Percentiles rank a stretch among this genome's conserved stretches.
phyloP scores from a whole-genome alignment of 345 rosid species.

The Eucalyptus lansdowneana region DNA sequence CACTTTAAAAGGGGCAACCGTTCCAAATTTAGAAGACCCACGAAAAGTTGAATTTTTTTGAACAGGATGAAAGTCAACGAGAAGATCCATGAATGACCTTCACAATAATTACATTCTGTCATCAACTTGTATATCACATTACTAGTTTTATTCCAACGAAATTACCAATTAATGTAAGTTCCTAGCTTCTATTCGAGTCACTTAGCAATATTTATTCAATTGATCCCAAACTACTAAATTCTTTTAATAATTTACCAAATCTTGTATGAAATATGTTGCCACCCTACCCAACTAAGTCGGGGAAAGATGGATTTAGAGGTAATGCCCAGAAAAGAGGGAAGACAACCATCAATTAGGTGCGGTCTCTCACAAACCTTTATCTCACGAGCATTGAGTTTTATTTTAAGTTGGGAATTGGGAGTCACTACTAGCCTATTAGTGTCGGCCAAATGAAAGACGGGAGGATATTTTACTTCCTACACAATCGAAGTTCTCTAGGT shows the following conservation, averaged over 20 bases:
- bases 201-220: not conserved
- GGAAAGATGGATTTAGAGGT: not conserved
- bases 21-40: too few relatives aligned
- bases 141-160: not conserved
- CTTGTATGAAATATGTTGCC: not conserved
- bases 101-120: not conserved
- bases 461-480: not conserved
- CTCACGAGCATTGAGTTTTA: not conserved
- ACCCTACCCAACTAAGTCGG: not conserved
- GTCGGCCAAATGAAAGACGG: fast-evolving
- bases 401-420: not conserved
- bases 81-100: not conserved
- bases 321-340: not conserved
- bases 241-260: not conserved
- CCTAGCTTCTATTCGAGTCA: not conserved
- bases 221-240: not conserved
- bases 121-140: not conserved
- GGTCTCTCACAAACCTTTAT: not conserved
- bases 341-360: not conserved
- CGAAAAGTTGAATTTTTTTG: too few relatives aligned
- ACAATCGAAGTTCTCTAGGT: not conserved
- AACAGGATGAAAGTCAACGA: not conserved
- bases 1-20: too few relatives aligned
- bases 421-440: not conserved
- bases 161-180: too few relatives aligned